These are phyloP conservation scores for Metroxylon sagu DNA, from an alignment of 176 grass and related monocot species.

Conservation along the genomic window DNA sequence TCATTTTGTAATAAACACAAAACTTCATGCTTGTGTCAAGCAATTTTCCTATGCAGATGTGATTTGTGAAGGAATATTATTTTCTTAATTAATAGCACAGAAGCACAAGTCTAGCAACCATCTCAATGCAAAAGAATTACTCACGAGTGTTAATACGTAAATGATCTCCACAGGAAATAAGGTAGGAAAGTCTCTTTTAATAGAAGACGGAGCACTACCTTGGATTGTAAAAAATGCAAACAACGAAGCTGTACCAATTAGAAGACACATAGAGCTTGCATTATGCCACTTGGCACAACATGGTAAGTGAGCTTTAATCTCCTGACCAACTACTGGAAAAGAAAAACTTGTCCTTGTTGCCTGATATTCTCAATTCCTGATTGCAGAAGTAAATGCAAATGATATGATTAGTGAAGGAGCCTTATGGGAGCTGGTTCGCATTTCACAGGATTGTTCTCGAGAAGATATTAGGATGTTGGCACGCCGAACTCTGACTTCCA, in stretches of 20 bases:
- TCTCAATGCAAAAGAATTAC: too few species aligned
- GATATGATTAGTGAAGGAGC: constrained; percentile 81
- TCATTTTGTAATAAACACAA: too few species aligned
- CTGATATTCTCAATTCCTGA: constrained; percentile 8
- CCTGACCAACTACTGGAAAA: background rate
- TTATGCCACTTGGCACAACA: constrained; percentile 96
- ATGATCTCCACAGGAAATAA: constrained; percentile 53
- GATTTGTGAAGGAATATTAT: too few species aligned
- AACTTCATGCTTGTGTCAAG: too few species aligned
- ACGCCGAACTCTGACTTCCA: constrained; percentile 70
- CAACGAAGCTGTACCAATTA: constrained; percentile 91
- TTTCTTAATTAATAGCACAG: too few species aligned
- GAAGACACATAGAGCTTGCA: constrained; percentile 90
- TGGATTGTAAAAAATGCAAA: constrained; percentile 98
- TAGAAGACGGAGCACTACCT: constrained; percentile 85
- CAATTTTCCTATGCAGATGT: too few species aligned
- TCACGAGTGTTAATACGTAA: too few species aligned
- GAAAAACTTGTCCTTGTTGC: background rate
- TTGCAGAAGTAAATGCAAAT: constrained; percentile 80
- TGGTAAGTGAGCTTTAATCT: constrained; percentile 30
- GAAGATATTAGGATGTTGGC: constrained; percentile 90
- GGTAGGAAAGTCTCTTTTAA: constrained; percentile 67
- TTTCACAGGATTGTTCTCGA: constrained; percentile 85
- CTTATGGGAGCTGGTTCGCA: constrained; percentile 93
- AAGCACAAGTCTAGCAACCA: too few species aligned